Evolutionary conservation across 2,329 filamentous ascomycete genomes (phyloP).

Genomic region (Fusarium neocosmosporiellum): DNA sequence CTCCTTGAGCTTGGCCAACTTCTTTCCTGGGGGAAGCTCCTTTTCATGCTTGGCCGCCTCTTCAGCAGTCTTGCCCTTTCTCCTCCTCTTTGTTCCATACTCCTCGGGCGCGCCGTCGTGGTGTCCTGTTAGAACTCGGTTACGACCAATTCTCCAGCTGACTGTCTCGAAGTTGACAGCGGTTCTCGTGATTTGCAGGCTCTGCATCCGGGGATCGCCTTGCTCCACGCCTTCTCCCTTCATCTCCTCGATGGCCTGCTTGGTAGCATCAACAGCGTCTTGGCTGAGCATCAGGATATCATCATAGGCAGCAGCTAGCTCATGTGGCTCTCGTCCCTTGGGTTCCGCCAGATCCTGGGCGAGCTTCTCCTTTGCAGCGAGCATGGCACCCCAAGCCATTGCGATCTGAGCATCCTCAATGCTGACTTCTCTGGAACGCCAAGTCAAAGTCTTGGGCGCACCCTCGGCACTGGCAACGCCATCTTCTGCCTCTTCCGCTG

Average conservation of each 20-base stretch:
- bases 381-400: conserved; percentile 79
- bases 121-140: conserved; percentile 86
- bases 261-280: conserved; percentile 93
- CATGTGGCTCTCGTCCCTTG: conserved; percentile 62
- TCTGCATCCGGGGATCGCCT: conserved; percentile 88
- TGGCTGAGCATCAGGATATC: conserved; percentile 90
- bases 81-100: conserved; percentile 62
- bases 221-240: conserved; percentile 84
- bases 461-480: conserved; percentile 63
- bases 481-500: conserved; percentile 61
- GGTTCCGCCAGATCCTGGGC: conserved; percentile 59
- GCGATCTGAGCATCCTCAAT: conserved; percentile 95
- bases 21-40: conserved; percentile 77
- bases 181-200: conserved; percentile 90
- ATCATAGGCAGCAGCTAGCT: conserved; percentile 89
- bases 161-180: conserved; percentile 95
- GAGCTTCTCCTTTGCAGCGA: conserved; percentile 62
- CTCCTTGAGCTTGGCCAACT: conserved; percentile 84
- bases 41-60: conserved; percentile 60
- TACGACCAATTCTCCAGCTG: conserved; percentile 93
- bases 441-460: conserved; percentile 80
- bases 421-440: conserved; percentile 86
- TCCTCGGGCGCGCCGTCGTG: conserved; percentile 77
- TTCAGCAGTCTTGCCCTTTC: conserved; percentile 51
- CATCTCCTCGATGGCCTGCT: conserved; percentile 92